Conservation (phyloP, 2,329 filamentous ascomycete genomes). For the Penicillium sp. region DNA sequence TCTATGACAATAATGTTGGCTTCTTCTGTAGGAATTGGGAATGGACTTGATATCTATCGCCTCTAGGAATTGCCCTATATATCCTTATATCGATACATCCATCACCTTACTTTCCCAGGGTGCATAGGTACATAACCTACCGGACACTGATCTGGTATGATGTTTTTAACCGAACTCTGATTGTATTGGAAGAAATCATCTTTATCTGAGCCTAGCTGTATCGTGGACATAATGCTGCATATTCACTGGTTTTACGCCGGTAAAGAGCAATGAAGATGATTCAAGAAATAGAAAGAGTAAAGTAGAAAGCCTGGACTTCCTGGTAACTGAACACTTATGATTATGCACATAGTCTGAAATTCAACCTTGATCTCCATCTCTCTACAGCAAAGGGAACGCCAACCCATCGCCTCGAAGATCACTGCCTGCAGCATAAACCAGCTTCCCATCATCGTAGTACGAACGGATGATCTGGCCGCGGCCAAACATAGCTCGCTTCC, state of each 20-base stretch:
- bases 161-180: too few species aligned
- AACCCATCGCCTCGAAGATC: slow-evolving; percentile 82
- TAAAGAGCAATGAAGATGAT: neutral
- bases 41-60: neutral
- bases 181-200: neutral
- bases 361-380: neutral
- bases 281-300: neutral
- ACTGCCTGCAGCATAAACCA: slow-evolving; percentile 84
- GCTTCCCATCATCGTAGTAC: slow-evolving; percentile 69
- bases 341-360: neutral
- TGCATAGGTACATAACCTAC: neutral
- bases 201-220: neutral
- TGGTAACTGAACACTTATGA: neutral
- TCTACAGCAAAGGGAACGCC: slow-evolving; percentile 50
- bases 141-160: neutral
- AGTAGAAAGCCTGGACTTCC: neutral
- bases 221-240: neutral
- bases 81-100: neutral
- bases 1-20: neutral
- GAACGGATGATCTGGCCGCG: slow-evolving; percentile 33
- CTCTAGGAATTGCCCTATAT: neutral
- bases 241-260: neutral
- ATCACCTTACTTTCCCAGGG: neutral
- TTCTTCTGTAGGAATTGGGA: neutral
- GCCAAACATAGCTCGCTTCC: slow-evolving; percentile 22